Evolutionary conservation across 768 basidiomycete species (phyloP).

Genomic region (Tricholoma hemisulphureum): DNA sequence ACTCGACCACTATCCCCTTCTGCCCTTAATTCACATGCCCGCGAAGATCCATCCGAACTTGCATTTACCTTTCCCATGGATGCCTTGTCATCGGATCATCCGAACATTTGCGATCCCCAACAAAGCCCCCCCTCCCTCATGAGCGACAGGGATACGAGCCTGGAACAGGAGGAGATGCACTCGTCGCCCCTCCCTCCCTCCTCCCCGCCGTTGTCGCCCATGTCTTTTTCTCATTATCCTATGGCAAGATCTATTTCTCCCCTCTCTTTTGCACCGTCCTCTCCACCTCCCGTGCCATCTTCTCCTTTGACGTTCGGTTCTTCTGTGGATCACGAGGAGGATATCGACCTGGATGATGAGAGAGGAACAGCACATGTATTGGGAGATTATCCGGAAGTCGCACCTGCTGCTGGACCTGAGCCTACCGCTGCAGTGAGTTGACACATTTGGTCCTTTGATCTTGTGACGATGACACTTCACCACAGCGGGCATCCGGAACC

Average conservation of each 20-base stretch:
- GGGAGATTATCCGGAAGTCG: neutral
- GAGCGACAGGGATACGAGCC: conserved; percentile 32
- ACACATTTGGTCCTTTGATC: neutral
- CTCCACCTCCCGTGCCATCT: conserved; percentile 16
- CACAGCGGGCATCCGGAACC: neutral
- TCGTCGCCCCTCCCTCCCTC: conserved; percentile 26
- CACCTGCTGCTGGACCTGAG: neutral
- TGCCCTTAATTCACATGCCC: conserved; percentile 2
- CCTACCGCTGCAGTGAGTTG: neutral
- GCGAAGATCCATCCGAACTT: conserved; percentile 14
- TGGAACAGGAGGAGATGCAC: conserved; percentile 25
- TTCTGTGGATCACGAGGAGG: neutral
- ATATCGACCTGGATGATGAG: neutral
- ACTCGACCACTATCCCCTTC: conserved; percentile 6
- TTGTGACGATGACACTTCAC: neutral
- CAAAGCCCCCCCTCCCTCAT: conserved; percentile 27
- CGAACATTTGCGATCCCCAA: conserved; percentile 2
- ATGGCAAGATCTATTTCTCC: conserved; percentile 11
- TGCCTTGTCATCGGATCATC: conserved; percentile 9
- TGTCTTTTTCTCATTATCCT: conserved; percentile 6
- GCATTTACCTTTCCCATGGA: conserved; percentile 12
- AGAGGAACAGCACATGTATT: neutral
- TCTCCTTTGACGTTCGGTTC: conserved; percentile 12
- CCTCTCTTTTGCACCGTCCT: conserved; percentile 16
- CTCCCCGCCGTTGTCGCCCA: conserved; percentile 11